A percentile compares a stretch with the other conserved stretches of the same genome.
Evolutionary conservation across 1,284 basidiomycete species (phyloP).

Genomic region (Cryptococcus maquisensis): DNA sequence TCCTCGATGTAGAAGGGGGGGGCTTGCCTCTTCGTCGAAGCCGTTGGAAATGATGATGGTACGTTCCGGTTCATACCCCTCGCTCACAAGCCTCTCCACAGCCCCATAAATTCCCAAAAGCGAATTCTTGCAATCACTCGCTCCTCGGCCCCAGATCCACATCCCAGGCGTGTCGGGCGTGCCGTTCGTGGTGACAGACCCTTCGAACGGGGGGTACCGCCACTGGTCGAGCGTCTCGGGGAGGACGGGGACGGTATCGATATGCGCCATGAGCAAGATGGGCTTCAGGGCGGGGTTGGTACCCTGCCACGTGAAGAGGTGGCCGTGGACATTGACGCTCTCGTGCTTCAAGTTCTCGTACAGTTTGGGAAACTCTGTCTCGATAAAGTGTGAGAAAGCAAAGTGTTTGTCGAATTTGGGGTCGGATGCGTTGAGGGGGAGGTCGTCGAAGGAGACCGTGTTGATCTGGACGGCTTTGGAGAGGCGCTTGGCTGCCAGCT

Average conservation of each 20-base stretch:
- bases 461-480: slow-evolving; percentile 45
- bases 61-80: slow-evolving; percentile 50
- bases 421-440: slow-evolving; percentile 36
- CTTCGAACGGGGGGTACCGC: slow-evolving; percentile 54
- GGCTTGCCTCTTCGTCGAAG: slow-evolving; percentile 55
- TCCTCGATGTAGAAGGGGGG: neutral
- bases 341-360: slow-evolving; percentile 46
- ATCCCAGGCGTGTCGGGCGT: slow-evolving; percentile 41
- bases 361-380: slow-evolving; percentile 44
- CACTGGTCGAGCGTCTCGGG: slow-evolving; percentile 51
- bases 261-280: slow-evolving; percentile 51
- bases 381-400: slow-evolving; percentile 46
- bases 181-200: slow-evolving; percentile 46
- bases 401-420: slow-evolving; percentile 43
- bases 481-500: slow-evolving; percentile 37
- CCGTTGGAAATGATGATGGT: slow-evolving; percentile 53
- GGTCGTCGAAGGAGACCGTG: slow-evolving; percentile 50
- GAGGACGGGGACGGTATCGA: slow-evolving; percentile 55
- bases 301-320: slow-evolving; percentile 52
- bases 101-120: slow-evolving; percentile 51
- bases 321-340: slow-evolving; percentile 48
- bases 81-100: slow-evolving; percentile 51
- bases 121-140: slow-evolving; percentile 51
- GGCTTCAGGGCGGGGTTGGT: slow-evolving; percentile 43
- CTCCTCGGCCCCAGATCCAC: slow-evolving; percentile 56